Evolutionary conservation across 148 eudicot species (phyloP).

Genomic region (Pharnaceum exiguum): DNA sequence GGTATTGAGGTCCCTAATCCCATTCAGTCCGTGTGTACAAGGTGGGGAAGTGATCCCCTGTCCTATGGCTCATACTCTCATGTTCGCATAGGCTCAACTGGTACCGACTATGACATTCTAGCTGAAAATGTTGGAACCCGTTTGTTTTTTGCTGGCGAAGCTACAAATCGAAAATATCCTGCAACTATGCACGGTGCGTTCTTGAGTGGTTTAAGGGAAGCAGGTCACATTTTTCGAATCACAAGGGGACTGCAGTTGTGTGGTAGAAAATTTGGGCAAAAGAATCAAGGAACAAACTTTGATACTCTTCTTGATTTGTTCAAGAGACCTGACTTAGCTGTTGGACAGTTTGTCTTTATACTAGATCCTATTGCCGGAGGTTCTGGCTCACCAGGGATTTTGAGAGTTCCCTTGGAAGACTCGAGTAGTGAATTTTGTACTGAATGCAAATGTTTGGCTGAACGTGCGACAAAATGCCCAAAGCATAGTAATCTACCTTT

Average conservation of each 20-base stretch:
- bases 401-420: slow-evolving; percentile 47
- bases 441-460: slow-evolving; percentile 24
- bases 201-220: slow-evolving; percentile 85
- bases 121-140: slow-evolving; percentile 68
- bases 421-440: slow-evolving; percentile 20
- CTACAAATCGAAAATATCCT: slow-evolving; percentile 72
- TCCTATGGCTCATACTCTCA: slow-evolving; percentile 92
- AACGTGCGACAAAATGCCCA: slow-evolving; percentile 25
- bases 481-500: slow-evolving; percentile 33
- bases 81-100: slow-evolving; percentile 68
- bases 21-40: slow-evolving; percentile 73
- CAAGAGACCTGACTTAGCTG: slow-evolving; percentile 62
- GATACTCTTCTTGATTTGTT: slow-evolving; percentile 50
- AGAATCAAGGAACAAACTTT: slow-evolving; percentile 34
- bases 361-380: slow-evolving; percentile 54
- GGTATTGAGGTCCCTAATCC: slow-evolving; percentile 83
- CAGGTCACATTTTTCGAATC: slow-evolving; percentile 54
- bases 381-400: slow-evolving; percentile 47
- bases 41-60: slow-evolving; percentile 82
- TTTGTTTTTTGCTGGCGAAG: slow-evolving; percentile 87
- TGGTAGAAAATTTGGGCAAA: slow-evolving; percentile 36
- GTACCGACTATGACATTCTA: slow-evolving; percentile 70
- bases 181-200: slow-evolving; percentile 98
- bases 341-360: slow-evolving; percentile 56
- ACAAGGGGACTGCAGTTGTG: slow-evolving; percentile 32